Percentiles rank a stretch among this genome's conserved stretches.
Evolutionary conservation across 345 rosid species (phyloP).

Genomic region (Syzygium grande): DNA sequence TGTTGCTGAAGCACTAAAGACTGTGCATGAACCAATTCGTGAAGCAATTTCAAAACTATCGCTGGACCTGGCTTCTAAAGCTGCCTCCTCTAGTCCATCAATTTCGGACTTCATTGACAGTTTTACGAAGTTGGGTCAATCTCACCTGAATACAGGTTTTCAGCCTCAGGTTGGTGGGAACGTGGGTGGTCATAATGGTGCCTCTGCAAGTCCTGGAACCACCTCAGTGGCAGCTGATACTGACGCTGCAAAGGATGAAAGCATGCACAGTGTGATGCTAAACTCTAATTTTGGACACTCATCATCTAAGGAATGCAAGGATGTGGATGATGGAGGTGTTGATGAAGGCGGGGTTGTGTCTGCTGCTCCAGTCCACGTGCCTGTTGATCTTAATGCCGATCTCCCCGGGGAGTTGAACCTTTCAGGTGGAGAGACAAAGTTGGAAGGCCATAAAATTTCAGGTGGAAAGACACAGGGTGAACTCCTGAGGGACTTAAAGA

Average conservation of each 20-base stretch:
- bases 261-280: constrained; percentile 3
- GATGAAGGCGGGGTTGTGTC: constrained; percentile 2
- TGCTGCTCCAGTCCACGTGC: not conserved
- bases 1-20: constrained; percentile 45
- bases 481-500: not conserved
- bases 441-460: not conserved
- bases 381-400: constrained; percentile 30
- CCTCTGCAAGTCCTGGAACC: constrained; percentile 9
- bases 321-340: constrained; percentile 1
- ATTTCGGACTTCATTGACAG: constrained; percentile 25
- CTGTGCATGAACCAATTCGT: constrained; percentile 54
- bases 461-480: not conserved
- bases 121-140: constrained; percentile 32
- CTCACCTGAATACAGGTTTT: constrained; percentile 6
- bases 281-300: not conserved
- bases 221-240: constrained; percentile 9
- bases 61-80: constrained; percentile 46
- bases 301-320: constrained; percentile 2
- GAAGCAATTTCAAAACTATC: constrained; percentile 46
- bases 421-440: not conserved
- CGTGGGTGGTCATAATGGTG: not conserved
- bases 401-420: constrained; percentile 15
- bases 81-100: constrained; percentile 33
- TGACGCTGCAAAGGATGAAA: constrained; percentile 7
- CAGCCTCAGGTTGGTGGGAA: constrained; percentile 6